Conservation (phyloP, 2,329 filamentous ascomycete genomes). For the Colletotrichum sp. region DNA sequence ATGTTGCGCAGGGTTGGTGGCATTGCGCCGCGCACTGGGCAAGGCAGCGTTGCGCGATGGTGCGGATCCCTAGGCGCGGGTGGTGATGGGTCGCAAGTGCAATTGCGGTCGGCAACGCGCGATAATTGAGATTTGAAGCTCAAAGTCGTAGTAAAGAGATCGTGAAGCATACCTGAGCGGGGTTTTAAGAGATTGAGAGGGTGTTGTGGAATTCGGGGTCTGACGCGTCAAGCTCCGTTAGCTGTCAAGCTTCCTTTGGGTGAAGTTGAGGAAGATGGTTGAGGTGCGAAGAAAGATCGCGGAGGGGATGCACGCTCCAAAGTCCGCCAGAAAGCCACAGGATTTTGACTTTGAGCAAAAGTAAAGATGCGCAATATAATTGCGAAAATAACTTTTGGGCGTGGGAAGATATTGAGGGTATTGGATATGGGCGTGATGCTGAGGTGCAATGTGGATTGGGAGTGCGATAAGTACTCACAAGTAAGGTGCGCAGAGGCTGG, state of each 20-base stretch:
- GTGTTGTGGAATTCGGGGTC: conserved; percentile 33
- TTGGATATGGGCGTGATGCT: conserved; percentile 37
- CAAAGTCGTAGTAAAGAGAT: conserved; percentile 28
- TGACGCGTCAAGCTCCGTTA: conserved; percentile 33
- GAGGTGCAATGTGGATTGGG: conserved; percentile 35
- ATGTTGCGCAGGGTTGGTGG: background rate
- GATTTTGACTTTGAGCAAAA: background rate
- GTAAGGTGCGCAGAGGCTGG: conserved; percentile 26
- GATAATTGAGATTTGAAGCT: conserved; percentile 40
- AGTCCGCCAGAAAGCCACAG: background rate
- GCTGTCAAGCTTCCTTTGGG: conserved; percentile 21
- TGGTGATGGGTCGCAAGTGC: conserved; percentile 36
- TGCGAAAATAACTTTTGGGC: background rate
- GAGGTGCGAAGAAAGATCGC: background rate
- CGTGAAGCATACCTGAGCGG: conserved; percentile 40
- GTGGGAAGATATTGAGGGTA: background rate
- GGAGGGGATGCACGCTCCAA: conserved; percentile 12
- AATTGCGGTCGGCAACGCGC: conserved; percentile 40
- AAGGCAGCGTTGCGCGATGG: conserved; percentile 9
- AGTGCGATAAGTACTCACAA: conserved; percentile 57
- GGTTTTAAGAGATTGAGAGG: conserved; percentile 24
- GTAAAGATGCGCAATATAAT: background rate
- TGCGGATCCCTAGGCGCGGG: conserved; percentile 20
- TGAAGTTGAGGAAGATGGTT: background rate
- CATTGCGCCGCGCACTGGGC: background rate